Base-by-base conservation (phyloP, 257 asterid genomes). In the Primulina tabacum region DNA sequence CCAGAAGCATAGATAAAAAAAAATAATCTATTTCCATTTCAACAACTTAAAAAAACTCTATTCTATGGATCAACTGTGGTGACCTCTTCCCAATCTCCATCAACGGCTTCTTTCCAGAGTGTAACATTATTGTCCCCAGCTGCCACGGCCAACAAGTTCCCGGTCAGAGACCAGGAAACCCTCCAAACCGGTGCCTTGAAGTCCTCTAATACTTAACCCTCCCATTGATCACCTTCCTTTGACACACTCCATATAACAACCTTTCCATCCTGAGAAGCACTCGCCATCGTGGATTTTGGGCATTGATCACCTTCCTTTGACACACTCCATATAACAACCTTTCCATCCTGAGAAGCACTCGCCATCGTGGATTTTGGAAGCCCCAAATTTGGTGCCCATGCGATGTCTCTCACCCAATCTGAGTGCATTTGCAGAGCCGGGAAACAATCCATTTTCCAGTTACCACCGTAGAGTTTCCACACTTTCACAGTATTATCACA, bases 301-400 rank as follows among this genome's bases (percentile, higher is more conserved):
- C 90, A 84, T 56, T 81, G 86, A 75, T 82, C 90, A 58, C 89
- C 89, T 62, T 84, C 90, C 67, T 77, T 82, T n/a, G 80, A 83
- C 55, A 73, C 83, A 9, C 85, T 84, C 92, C 92, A 86, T 67
- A 86, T 77, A 17, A 86, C 88, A 34, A 86, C 89, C 0, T 79
- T 84, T 35, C 92, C 89, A 60, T 86, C 92, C 69, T 86, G 89
- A n/a, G 92, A 84, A 80, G 86, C 89, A 73, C 89, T 84, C 0
- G 92, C 92, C 58, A 86, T 80, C 9, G 92, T 86, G 28, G 92
- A 84, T 67, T 82, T 86, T 5, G 92, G 92, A 32, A 86, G 92
- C 24, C 92, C 92, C 75, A 84, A 67, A 40, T 86, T 86, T 4
- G 92, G 89, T 0, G 92, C 89, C 92, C 92, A 86, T 3, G 92